Evolutionary conservation across 1,284 basidiomycete genomes (phyloP), one percentile per base, ranked within the genome.

Genomic region (Crocinoboletus sp.): DNA sequence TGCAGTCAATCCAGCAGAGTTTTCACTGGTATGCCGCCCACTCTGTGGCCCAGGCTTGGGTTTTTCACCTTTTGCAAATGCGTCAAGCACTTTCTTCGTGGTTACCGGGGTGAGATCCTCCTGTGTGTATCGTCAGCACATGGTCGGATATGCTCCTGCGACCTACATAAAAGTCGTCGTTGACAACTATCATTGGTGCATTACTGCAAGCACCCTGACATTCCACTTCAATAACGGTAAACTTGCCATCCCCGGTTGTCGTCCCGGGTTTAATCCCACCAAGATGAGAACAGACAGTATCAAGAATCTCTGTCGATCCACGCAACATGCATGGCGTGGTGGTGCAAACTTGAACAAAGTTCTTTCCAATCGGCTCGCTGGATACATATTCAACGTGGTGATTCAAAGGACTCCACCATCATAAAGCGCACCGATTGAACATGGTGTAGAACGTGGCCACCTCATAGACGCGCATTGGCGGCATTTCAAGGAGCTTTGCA

Each of bases 391-490:
- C 20, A 46, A 33, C 9, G 25, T 15, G 32, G 39, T 30, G 16
- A 41, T 32, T 12, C 22, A 16, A 30, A 19, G 17, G n/a, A 19
- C 17, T 11, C 7, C 27, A 32, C 13, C 9, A 39, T 22, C 27
- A 19, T 19, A 27, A 31, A 44, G 46, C 76, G 59, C 48, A 87
- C 87, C 91, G 80, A 74, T 95, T 96, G 76, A 93, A 98, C 95
- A 99, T 98, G 55, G 95, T 99, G 70, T 99, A 99, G 73, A 99
- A 99, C 10, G 94, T 96, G 11, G 96, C 95, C 41, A 99, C 96
- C 71, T 99, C 96, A 68, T 99, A 99, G 6, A 99, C 96, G 15
- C 95, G 85, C 96, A 99, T 99, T 43, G 92, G 90, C 7, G 90
- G 91, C 84, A 99, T 91, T 61, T 91, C 92, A 43, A 99, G 77